phyloP scores from a whole-genome alignment of 495 filamentous ascomycete genomes.

The Neurospora tetraspora region DNA sequence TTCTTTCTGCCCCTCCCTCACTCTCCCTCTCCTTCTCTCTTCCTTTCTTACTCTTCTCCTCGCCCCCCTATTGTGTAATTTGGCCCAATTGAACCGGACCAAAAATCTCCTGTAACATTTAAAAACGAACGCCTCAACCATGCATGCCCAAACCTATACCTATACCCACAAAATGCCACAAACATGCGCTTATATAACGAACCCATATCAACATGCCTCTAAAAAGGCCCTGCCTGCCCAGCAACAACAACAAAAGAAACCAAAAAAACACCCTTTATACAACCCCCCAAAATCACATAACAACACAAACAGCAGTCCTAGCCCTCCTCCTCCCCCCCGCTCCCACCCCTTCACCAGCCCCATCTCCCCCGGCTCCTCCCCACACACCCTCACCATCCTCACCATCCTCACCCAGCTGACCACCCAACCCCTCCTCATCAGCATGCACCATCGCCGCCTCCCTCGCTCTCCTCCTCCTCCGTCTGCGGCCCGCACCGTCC shows the following conservation, averaged over 20 bases:
- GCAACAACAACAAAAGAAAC: not conserved
- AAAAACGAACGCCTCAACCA: not conserved
- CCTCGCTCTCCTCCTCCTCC: constrained; percentile 62
- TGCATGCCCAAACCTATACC: not conserved
- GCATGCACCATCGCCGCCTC: constrained; percentile 67
- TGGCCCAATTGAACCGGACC: not conserved
- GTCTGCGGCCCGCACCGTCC: constrained; percentile 45
- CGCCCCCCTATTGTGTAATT: not conserved
- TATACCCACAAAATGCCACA: not conserved
- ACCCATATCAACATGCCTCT: not conserved
- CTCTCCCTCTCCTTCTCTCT: not conserved
- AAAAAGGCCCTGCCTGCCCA: not conserved
- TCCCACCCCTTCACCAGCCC: not conserved
- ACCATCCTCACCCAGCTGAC: constrained; percentile 45
- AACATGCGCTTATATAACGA: not conserved
- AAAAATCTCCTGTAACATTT: not conserved
- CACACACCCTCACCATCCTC: constrained; percentile 11
- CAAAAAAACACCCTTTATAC: not conserved
- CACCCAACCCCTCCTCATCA: constrained; percentile 57
- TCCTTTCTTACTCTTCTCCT: not conserved
- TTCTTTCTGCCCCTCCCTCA: not conserved
- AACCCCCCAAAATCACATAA: constrained; percentile 38
- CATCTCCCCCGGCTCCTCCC: not conserved
- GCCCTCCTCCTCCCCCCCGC: constrained; percentile 33
- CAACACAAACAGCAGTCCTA: constrained; percentile 41